Evolutionary conservation across 495 filamentous ascomycete species (phyloP), one percentile per base, ranked within the genome.

Genomic region (Penicillium ucsense): DNA sequence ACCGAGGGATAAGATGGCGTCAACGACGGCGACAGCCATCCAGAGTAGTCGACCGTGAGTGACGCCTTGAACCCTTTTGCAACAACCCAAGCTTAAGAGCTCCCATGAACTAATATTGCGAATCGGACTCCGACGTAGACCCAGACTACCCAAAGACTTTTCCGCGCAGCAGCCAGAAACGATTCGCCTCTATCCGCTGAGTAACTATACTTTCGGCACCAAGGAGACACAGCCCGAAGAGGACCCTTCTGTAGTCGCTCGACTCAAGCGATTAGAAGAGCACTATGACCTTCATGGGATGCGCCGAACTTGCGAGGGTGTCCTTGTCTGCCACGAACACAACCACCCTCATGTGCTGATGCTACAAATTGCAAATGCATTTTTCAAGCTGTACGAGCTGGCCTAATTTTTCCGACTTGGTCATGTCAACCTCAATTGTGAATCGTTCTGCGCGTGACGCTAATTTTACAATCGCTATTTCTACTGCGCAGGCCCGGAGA

Each of bases 181-280:
- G 2, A 90, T 98, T 55, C 88, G 89, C 45, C 78, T 98, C 6
- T 98, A 91, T 65, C 92, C 92, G 12, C 78, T 98, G 31, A 94
- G 88, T 54, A 97, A 96, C 73, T 97, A 98, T 75, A 96, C 91
- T 35, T 97, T 98, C 63, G 91, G 91, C 47, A 94, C 90, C 11
- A 98, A 98, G 68, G 92, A 96, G 71, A 91, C 83, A 7, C 92
- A 98, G 65, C 92, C 92, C 3, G 92, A 98, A 67, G 92, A 98
- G 66, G 92, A 98, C 61, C 90, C 90, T 3, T 94, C 88, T 3
- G 92, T 98, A 5, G 75, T 94, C 41, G 90, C 91, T 31, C 88
- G 92, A 4, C 78, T 98, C 42, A 88, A 89, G 67, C 80, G 92
- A 5, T 77, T 98, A 8, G 89, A 97, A 61, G 89, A 97, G 55